Percentiles rank a stretch among this genome's conserved stretches.
These are phyloP conservation scores for Mycena kentingensis DNA, from an alignment of 768 basidiomycete species.

Conservation along the genomic window DNA sequence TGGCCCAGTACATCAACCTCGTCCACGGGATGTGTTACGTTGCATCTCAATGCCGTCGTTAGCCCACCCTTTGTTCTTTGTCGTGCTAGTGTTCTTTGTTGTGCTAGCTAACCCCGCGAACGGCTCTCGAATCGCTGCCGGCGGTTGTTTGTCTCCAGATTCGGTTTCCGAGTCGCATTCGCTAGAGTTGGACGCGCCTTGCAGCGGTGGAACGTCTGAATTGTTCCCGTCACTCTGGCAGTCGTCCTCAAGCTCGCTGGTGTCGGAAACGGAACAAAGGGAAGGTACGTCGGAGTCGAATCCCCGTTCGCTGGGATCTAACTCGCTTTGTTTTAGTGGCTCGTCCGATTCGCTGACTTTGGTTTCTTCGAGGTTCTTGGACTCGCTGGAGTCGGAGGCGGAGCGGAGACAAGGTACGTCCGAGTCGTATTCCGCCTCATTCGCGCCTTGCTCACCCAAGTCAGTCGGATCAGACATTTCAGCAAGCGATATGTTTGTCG, in stretches of 20 bases:
- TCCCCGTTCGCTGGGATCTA: too few relatives aligned
- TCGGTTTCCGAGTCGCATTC: not conserved
- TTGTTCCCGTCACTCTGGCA: too few relatives aligned
- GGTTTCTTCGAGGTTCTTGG: too few relatives aligned
- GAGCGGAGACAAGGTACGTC: too few relatives aligned
- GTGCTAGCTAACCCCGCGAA: not conserved
- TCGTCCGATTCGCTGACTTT: not conserved
- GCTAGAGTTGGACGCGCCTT: not conserved
- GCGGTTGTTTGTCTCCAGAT: not conserved
- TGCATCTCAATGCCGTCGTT: conserved; percentile 9
- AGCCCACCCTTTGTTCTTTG: not conserved
- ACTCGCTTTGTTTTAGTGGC: too few relatives aligned
- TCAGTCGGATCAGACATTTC: too few relatives aligned
- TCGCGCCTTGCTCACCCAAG: too few relatives aligned
- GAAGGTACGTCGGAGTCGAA: too few relatives aligned
- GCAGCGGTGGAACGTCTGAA: not conserved
- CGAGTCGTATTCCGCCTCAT: too few relatives aligned
- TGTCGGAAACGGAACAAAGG: not conserved
- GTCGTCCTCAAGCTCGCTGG: not conserved
- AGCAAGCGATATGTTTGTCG: not conserved
- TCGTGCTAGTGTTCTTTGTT: not conserved
- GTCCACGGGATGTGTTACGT: conserved; percentile 1
- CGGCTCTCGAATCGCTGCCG: not conserved
- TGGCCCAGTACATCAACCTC: conserved; percentile 37
- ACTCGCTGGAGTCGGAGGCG: too few relatives aligned